A percentile compares a stretch with the other conserved stretches of the same genome.
Evolutionary conservation across 257 asterid species (phyloP).

Genomic region (Solanum raphanifolium): DNA sequence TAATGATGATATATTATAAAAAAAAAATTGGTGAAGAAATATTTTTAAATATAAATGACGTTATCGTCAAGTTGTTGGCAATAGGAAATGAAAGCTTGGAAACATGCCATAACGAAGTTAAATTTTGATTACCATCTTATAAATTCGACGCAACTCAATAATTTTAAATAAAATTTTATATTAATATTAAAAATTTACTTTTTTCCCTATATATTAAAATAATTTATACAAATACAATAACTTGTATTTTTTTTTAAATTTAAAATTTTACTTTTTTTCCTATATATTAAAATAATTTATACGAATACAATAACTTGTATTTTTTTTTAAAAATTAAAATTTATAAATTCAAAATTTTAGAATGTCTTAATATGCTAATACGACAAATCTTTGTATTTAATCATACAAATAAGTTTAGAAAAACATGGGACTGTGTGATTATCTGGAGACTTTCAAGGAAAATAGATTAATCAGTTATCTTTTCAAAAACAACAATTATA

Average conservation of each 20-base stretch:
- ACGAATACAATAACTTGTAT: too few species aligned
- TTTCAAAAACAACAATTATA: too few species aligned
- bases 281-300: too few species aligned
- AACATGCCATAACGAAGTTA: too few species aligned
- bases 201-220: too few species aligned
- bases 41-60: neutral
- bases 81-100: neutral
- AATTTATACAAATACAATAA: too few species aligned
- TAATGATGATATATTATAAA: neutral
- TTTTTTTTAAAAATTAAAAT: too few species aligned
- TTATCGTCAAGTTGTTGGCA: neutral
- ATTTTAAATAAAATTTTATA: neutral
- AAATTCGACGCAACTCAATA: accelerated
- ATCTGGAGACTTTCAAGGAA: neutral
- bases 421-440: neutral
- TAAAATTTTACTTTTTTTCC: too few species aligned
- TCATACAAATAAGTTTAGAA: neutral
- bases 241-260: too few species aligned
- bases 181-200: too few species aligned
- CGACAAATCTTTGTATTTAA: neutral
- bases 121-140: neutral
- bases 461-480: neutral
- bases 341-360: neutral
- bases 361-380: too few species aligned
- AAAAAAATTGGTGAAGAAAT: neutral